Base-by-base conservation (phyloP, 768 basidiomycete genomes). In the Coprinopsis cinerea region DNA sequence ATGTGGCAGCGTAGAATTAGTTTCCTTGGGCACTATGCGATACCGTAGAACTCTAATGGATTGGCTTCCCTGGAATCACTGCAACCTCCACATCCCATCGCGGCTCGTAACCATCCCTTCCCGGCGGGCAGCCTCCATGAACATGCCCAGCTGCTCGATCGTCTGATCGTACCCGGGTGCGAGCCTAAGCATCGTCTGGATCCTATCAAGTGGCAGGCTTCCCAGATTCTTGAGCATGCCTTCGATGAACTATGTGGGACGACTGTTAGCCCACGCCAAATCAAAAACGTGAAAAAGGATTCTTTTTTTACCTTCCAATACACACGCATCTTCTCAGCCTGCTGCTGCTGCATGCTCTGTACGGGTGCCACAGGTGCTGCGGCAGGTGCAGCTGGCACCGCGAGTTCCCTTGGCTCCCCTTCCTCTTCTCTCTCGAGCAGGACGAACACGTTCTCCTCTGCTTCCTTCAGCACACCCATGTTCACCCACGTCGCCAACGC, bases 211-310 rank as follows among this genome's bases (percentile, higher is more conserved):
- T 1, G 85, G 76, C 14, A 93, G 73, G 2, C 79, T 64, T 9
- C 87, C 88, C 37, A 97, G 70, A 62, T 92, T 94, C 47, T 82
- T 92, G 50, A 96, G 82, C 86, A 92, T 92, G 24, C 88, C 91
- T 66, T 90, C 85, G 53, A 94, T 88, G 67, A 86, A 94, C 87
- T 91, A 53, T 4, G 44, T 6, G 47, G 46, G 42, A 51, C 56
- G 36, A n/a, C n/a, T n/a, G n/a, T n/a, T n/a, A n/a, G n/a, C n/a
- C n/a, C n/a, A n/a, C n/a, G n/a, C n/a, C n/a, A n/a, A n/a, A n/a
- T n/a, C n/a, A n/a, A n/a, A n/a, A n/a, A n/a, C n/a, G n/a, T n/a
- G n/a, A n/a, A n/a, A 26, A 15, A 5, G 45, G 39, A 44, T 42
- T 15, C 11, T 20, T 25, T 28, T 10, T n/a, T 6, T 43, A 70